These are phyloP conservation scores for Apocynum venetum DNA, from an alignment of 257 asterid genomes.

Conservation along the genomic window DNA sequence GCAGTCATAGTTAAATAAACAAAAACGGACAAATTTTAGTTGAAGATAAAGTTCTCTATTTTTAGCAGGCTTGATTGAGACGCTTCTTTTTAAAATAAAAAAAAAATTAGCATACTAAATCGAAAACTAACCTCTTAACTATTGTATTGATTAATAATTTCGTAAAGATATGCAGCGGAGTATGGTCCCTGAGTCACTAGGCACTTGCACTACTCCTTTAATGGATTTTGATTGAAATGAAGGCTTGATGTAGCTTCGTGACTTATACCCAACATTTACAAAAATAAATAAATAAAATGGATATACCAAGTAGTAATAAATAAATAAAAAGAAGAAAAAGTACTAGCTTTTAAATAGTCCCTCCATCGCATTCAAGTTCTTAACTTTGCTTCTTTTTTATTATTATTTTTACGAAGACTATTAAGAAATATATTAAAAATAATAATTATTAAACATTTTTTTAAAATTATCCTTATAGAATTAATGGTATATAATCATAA, in stretches of 20 bases:
- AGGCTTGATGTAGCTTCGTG: neutral
- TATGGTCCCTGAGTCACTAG: constrained; percentile 2
- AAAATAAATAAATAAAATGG: too few relatives aligned
- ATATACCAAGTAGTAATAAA: neutral
- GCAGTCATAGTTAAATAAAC: neutral
- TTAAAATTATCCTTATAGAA: too few relatives aligned
- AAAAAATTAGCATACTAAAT: neutral
- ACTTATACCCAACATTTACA: neutral
- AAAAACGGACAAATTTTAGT: neutral
- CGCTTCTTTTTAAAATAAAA: neutral
- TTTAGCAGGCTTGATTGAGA: neutral
- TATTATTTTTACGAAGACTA: too few relatives aligned
- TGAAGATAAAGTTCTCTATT: neutral
- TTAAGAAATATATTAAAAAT: too few relatives aligned
- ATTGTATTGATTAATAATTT: neutral
- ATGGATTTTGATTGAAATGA: constrained; percentile 5
- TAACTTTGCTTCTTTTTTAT: too few relatives aligned
- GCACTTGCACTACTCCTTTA: neutral
- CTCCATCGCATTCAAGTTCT: too few relatives aligned
- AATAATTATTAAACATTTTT: too few relatives aligned
- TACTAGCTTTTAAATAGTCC: too few relatives aligned
- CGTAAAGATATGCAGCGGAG: neutral
- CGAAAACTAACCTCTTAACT: neutral
- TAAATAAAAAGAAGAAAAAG: neutral
- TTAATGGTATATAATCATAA: too few relatives aligned